Evolutionary conservation across 2,329 filamentous ascomycete genomes (phyloP).

Genomic region (Metarhizium brunneum): DNA sequence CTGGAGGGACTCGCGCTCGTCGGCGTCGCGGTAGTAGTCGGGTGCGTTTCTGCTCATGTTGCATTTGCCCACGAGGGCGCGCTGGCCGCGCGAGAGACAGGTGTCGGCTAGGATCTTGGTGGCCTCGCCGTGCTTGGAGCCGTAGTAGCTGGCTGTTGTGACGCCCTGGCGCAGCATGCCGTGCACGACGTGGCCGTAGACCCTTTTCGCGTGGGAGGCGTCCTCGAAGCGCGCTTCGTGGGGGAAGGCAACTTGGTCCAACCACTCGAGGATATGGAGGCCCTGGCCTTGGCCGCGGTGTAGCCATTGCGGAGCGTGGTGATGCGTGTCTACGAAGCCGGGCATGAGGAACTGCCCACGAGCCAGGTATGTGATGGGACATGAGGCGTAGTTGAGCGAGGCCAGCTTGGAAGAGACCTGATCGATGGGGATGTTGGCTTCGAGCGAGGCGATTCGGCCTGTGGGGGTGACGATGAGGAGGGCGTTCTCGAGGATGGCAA

Average conservation of each 20-base stretch:
- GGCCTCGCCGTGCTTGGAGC: conserved; percentile 44
- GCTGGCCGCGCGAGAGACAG: conserved; percentile 43
- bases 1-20: conserved; percentile 33
- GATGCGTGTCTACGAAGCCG: conserved; percentile 58
- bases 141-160: conserved; percentile 54
- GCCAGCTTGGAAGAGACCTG: conserved; percentile 9
- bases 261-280: conserved; percentile 52
- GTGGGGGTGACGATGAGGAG: conserved; percentile 20
- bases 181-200: conserved; percentile 43
- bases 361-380: conserved; percentile 16
- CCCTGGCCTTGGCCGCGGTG: conserved; percentile 39
- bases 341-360: conserved; percentile 45
- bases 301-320: conserved; percentile 53
- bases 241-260: conserved; percentile 54
- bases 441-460: conserved; percentile 17
- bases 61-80: conserved; percentile 53
- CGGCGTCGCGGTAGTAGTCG: conserved; percentile 41
- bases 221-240: conserved; percentile 53
- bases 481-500: conserved; percentile 29
- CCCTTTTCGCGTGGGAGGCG: conserved; percentile 36
- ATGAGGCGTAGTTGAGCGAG: conserved; percentile 2
- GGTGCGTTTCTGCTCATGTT: conserved; percentile 52
- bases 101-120: conserved; percentile 47
- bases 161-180: conserved; percentile 53
- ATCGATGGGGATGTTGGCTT: conserved; percentile 8